Evolutionary conservation across 2,329 filamentous ascomycete genomes (phyloP).

Genomic region (Ascochyta fabae): DNA sequence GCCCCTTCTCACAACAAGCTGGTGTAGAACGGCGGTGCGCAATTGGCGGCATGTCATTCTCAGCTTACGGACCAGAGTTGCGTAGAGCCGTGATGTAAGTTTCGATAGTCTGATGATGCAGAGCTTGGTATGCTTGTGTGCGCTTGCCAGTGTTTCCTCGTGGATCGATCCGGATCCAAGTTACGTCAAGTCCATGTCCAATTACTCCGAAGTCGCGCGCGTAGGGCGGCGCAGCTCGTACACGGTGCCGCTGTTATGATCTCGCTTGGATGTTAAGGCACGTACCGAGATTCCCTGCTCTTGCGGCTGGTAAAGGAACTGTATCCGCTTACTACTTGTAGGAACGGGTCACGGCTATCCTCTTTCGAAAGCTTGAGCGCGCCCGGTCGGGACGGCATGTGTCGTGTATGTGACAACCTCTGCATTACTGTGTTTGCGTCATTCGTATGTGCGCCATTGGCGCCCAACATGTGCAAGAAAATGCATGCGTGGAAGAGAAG

Average conservation of each 20-base stretch:
- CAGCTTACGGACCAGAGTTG: constrained; percentile 8
- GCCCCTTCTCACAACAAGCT: not conserved
- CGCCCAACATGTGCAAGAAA: constrained; percentile 18
- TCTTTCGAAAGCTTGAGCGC: not conserved
- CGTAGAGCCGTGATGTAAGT: constrained; percentile 12
- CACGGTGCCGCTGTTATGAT: constrained; percentile 2
- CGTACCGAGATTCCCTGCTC: constrained; percentile 19
- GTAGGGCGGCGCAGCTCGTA: constrained; percentile 11
- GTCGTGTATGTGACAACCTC: constrained; percentile 17
- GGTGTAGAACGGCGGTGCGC: constrained; percentile 9
- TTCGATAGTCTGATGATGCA: constrained; percentile 16
- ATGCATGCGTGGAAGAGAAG: constrained; percentile 23
- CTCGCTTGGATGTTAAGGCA: constrained; percentile 18
- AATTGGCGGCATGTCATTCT: constrained; percentile 13
- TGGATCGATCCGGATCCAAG: constrained; percentile 4
- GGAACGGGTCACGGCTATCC: constrained; percentile 2
- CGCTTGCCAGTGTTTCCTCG: constrained; percentile 5
- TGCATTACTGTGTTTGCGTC: constrained; percentile 15
- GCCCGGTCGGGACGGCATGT: constrained; percentile 32
- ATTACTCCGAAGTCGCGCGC: constrained; percentile 13
- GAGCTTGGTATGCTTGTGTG: constrained; percentile 15
- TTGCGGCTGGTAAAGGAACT: constrained; percentile 13
- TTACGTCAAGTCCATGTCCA: not conserved
- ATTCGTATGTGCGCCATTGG: constrained; percentile 17
- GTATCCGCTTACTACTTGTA: constrained; percentile 4